These are phyloP conservation scores for Fraxinus quadrangulata DNA, from an alignment of 257 asterid species.

Conservation along the genomic window DNA sequence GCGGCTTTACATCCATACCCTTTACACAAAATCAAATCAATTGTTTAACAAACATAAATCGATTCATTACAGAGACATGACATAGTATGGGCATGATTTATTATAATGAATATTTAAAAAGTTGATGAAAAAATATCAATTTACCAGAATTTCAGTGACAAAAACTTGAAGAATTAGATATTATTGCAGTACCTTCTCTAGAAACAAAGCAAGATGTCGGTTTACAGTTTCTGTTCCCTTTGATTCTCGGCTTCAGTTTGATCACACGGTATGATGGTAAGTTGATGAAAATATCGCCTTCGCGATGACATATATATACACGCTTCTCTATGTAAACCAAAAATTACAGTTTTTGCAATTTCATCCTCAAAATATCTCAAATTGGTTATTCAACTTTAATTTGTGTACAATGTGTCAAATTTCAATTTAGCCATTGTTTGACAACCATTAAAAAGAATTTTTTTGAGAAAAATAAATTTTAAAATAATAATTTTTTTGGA, in stretches of 20 bases:
- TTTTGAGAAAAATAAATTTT: no score
- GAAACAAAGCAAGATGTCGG: neutral
- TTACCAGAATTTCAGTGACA: neutral
- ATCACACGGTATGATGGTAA: neutral
- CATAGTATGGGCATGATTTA: neutral
- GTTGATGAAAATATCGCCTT: neutral
- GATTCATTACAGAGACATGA: neutral
- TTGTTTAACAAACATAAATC: neutral
- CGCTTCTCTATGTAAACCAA: neutral
- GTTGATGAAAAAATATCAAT: neutral
- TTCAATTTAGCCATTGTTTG: no score
- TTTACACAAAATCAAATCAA: neutral
- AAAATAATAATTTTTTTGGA: no score
- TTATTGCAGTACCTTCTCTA: neutral
- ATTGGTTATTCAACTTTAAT: neutral
- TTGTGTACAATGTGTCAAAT: no score
- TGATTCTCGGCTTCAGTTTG: neutral
- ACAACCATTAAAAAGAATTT: no score
- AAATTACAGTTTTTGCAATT: neutral
- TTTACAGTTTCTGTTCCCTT: neutral
- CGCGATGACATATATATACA: neutral
- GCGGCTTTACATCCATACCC: neutral
- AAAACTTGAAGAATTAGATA: neutral
- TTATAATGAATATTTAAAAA: neutral
- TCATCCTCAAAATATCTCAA: neutral